These are phyloP conservation scores for Pseudogymnoascus sp. DNA, from an alignment of 2,329 filamentous ascomycete genomes.

Conservation along the genomic window DNA sequence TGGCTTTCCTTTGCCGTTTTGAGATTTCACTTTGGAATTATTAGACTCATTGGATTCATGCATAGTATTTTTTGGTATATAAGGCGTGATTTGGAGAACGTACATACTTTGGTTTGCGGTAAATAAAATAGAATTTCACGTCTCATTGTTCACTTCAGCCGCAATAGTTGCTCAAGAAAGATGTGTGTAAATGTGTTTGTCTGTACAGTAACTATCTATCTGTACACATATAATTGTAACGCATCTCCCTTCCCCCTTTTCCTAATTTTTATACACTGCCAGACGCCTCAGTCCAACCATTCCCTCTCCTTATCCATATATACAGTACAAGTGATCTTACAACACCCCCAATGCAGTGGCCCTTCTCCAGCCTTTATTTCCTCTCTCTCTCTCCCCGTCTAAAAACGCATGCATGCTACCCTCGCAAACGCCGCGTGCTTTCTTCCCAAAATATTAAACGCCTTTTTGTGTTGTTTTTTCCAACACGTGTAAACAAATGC, in stretches of 20 bases:
- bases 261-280: neutral
- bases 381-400: neutral
- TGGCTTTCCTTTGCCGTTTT: neutral
- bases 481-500: neutral
- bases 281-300: neutral
- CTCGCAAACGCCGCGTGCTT: neutral
- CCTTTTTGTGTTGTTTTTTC: neutral
- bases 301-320: neutral
- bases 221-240: neutral
- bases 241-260: neutral
- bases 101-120: neutral
- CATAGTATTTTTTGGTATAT: neutral
- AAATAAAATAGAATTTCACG: neutral
- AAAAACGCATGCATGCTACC: constrained; percentile 2
- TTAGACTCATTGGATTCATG: neutral
- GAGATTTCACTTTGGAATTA: neutral
- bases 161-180: neutral
- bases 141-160: neutral
- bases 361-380: neutral
- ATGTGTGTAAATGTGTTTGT: neutral
- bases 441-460: neutral
- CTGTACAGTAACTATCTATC: neutral
- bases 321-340: constrained; percentile 1
- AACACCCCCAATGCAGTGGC: neutral
- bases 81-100: neutral